Conservation (phyloP, 2,329 filamentous ascomycete genomes). For the Phialophora chinensis region DNA sequence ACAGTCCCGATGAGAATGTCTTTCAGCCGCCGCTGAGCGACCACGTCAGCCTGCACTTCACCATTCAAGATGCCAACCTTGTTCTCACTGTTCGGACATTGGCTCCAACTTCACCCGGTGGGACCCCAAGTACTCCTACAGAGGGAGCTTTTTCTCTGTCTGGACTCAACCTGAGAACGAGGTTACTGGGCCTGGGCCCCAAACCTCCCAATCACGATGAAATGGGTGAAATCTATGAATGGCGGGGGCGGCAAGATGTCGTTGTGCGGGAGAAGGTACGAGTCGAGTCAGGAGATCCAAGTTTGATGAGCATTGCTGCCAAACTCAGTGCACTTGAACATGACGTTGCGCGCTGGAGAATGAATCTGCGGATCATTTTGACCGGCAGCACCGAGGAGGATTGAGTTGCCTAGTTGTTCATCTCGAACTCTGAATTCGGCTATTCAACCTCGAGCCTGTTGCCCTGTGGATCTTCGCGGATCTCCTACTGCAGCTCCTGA, state of each 20-base stretch:
- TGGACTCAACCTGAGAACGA: conserved; percentile 64
- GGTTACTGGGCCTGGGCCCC: conserved; percentile 53
- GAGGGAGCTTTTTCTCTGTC: conserved; percentile 69
- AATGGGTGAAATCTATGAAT: conserved; percentile 76
- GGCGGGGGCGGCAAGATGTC: conserved; percentile 69
- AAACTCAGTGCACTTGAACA: conserved; percentile 81
- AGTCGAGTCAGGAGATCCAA: conserved; percentile 88
- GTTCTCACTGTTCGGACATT: conserved; percentile 73
- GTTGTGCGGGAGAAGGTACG: conserved; percentile 87
- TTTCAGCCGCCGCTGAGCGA: conserved; percentile 69
- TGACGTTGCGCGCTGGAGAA: conserved; percentile 70
- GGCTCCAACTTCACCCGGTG: conserved; percentile 65
- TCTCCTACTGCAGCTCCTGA: background rate
- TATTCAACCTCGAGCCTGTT: background rate
- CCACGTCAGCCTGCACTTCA: conserved; percentile 74
- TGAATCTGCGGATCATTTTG: conserved; percentile 79
- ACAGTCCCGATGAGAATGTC: conserved; percentile 63
- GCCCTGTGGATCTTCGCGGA: background rate
- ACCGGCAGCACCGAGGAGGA: conserved; percentile 53
- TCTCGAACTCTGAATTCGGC: background rate
- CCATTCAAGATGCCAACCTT: conserved; percentile 72
- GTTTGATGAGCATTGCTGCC: conserved; percentile 78
- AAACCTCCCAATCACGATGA: conserved; percentile 75
- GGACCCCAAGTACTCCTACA: conserved; percentile 65
- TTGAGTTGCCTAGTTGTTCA: conserved; percentile 10